These are phyloP conservation scores for Punctularia strigosozonata DNA, from an alignment of 768 basidiomycete species.

Conservation along the genomic window DNA sequence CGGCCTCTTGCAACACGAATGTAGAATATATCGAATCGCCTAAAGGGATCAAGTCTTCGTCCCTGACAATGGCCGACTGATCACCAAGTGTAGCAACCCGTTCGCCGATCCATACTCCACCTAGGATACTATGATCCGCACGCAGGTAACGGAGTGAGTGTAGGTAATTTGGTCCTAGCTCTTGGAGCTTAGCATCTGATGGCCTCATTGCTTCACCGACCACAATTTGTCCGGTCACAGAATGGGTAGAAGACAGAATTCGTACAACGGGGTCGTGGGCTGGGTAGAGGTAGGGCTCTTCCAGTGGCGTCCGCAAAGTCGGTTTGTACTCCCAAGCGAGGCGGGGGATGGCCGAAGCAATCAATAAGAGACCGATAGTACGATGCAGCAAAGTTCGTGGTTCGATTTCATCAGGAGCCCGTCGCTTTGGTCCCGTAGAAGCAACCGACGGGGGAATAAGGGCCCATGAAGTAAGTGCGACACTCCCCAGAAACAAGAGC, in stretches of 20 bases:
- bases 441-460: too few species aligned
- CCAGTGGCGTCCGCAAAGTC: constrained; percentile 42
- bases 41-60: constrained; percentile 40
- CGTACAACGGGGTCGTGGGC: constrained; percentile 44
- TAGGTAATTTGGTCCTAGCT: constrained; percentile 10
- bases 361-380: too few species aligned
- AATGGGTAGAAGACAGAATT: constrained; percentile 55
- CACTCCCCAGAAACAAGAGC: too few species aligned
- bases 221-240: constrained; percentile 70
- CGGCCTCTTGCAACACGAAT: constrained; percentile 83
- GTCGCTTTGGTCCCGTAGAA: too few species aligned
- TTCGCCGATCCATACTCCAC: constrained; percentile 69
- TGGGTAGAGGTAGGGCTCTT: constrained; percentile 37
- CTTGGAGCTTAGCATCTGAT: constrained; percentile 7
- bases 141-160: constrained; percentile 30
- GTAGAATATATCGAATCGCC: constrained; percentile 78
- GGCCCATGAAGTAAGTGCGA: too few species aligned
- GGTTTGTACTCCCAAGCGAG: too few species aligned
- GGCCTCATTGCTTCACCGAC: constrained; percentile 62
- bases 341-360: too few species aligned
- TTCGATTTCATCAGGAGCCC: too few species aligned
- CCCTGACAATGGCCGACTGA: constrained; percentile 21
- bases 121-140: constrained; percentile 44
- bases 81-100: constrained; percentile 31
- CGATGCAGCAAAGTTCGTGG: too few species aligned